Conservation (phyloP, 192 early-diverging fungal species). For the Helicostylum pulchrum region DNA sequence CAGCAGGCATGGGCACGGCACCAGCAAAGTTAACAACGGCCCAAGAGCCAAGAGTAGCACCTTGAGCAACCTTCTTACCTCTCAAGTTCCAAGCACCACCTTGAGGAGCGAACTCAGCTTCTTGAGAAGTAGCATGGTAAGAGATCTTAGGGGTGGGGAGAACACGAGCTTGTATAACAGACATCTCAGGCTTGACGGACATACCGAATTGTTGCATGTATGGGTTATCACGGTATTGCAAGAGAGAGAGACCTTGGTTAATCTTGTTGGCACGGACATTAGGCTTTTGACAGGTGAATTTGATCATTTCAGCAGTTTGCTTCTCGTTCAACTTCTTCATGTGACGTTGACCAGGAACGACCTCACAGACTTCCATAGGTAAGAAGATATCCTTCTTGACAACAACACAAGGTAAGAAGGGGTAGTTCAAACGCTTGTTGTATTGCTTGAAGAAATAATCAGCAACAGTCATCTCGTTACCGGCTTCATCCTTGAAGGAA, state of each 20-base stretch:
- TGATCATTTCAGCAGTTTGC: constrained; percentile 95
- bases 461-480: constrained; percentile 61
- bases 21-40: constrained; percentile 70
- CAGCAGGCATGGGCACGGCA: constrained; percentile 44
- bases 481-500: constrained; percentile 63
- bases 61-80: constrained; percentile 73
- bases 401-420: constrained; percentile 80
- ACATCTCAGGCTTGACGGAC: constrained; percentile 59
- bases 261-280: constrained; percentile 83
- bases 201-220: constrained; percentile 77
- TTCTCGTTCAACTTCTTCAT: constrained; percentile 78
- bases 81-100: constrained; percentile 84
- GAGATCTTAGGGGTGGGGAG: constrained; percentile 75
- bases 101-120: constrained; percentile 48
- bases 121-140: constrained; percentile 52
- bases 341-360: constrained; percentile 81
- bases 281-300: constrained; percentile 83
- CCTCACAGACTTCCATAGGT: constrained; percentile 89
- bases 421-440: constrained; percentile 65
- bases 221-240: constrained; percentile 68
- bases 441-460: constrained; percentile 78
- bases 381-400: constrained; percentile 68
- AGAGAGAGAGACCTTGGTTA: constrained; percentile 58
- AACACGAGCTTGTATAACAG: constrained; percentile 70
- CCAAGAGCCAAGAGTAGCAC: constrained; percentile 74